A percentile compares a stretch with the other conserved stretches of the same genome.
Evolutionary conservation across 108 stramenopile species (phyloP).

Genomic region (Aurantiochytrium sp.): DNA sequence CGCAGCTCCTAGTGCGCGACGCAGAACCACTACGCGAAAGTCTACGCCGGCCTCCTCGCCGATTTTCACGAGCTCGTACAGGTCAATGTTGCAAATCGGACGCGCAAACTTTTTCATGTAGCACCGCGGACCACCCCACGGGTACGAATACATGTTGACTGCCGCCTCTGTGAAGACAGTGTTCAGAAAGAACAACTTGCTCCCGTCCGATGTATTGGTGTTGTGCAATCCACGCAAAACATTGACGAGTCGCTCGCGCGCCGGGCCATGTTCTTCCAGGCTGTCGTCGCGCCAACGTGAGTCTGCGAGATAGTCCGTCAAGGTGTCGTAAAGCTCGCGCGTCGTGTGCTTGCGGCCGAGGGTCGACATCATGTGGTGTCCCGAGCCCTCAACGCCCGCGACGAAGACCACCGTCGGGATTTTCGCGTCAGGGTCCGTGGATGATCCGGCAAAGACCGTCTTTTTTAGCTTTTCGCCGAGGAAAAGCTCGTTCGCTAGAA

Average conservation of each 20-base stretch:
- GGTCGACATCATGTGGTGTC: background rate
- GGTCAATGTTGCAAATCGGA: background rate
- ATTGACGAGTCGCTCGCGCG: background rate
- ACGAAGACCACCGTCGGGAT: background rate
- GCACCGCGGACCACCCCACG: constrained; percentile 15
- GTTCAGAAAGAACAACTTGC: constrained; percentile 15
- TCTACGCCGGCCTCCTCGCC: constrained; percentile 10
- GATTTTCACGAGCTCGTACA: background rate
- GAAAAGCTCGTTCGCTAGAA: background rate
- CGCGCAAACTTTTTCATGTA: constrained; percentile 10
- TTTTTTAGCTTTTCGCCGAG: background rate
- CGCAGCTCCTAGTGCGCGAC: background rate
- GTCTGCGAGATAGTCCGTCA: constrained; percentile 4
- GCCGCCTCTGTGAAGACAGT: background rate
- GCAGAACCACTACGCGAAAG: background rate
- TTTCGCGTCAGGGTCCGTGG: background rate
- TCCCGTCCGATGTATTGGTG: background rate
- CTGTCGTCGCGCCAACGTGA: background rate
- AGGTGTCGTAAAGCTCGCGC: background rate
- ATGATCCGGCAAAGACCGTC: background rate
- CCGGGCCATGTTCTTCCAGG: background rate
- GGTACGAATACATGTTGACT: constrained; percentile 17
- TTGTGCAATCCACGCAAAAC: background rate
- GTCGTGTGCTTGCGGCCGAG: constrained; percentile 1
- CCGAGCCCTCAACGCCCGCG: constrained; percentile 10